Evolutionary conservation across 148 eudicot genomes (phyloP).

Genomic region (Drosera capensis): DNA sequence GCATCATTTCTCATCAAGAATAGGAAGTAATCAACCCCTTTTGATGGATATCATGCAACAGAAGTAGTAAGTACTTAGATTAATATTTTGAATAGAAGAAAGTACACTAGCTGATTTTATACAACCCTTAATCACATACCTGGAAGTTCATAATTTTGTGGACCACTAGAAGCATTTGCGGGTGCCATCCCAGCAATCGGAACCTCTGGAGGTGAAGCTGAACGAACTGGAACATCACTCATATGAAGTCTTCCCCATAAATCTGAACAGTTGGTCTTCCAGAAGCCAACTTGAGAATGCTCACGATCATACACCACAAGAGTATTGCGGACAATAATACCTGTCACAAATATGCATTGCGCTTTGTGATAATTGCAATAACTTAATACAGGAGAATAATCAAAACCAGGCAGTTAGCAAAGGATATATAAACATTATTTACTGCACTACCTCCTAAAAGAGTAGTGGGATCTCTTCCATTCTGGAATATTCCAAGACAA

Average conservation of each 20-base stretch:
- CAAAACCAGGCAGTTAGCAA: too few species aligned
- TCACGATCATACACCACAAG: conserved; percentile 89
- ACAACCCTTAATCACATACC: conserved; percentile 21
- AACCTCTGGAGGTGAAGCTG: conserved; percentile 13
- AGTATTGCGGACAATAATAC: conserved; percentile 82
- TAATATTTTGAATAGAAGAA: background rate
- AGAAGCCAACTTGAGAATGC: conserved; percentile 68
- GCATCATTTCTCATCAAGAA: too few species aligned
- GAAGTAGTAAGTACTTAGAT: background rate
- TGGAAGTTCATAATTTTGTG: conserved; percentile 17
- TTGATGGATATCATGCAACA: too few species aligned
- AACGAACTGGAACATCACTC: conserved; percentile 29
- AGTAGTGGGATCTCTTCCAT: conserved; percentile 83
- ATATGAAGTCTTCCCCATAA: conserved; percentile 60
- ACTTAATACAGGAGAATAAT: conserved; percentile 1
- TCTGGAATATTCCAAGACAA: conserved; percentile 85
- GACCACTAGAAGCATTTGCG: conserved; percentile 27
- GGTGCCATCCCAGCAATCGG: conserved; percentile 31
- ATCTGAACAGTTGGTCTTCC: conserved; percentile 96
- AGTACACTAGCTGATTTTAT: background rate
- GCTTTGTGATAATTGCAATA: background rate
- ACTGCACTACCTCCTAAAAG: conserved; percentile 83
- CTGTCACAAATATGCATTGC: conserved; percentile 14
- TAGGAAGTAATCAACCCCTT: too few species aligned
- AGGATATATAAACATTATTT: too few species aligned